These are phyloP conservation scores for Talaromyces stipitatus DNA, from an alignment of 495 filamentous ascomycete species.

Conservation along the genomic window DNA sequence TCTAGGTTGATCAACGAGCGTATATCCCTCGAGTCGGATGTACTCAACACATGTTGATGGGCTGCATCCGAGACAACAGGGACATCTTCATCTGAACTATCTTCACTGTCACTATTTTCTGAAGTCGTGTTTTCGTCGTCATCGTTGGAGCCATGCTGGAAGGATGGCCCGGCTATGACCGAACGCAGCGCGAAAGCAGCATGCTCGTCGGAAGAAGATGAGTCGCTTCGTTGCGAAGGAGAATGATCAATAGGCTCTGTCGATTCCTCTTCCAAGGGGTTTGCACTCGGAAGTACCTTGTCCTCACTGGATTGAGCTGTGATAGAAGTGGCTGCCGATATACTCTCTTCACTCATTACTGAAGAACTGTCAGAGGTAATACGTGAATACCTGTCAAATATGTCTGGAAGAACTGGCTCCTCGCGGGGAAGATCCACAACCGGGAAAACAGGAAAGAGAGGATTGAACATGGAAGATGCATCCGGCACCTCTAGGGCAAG, in stretches of 20 bases:
- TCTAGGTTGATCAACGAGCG: not conserved
- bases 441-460: constrained; percentile 20
- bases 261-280: not conserved
- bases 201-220: not conserved
- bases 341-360: not conserved
- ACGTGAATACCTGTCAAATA: constrained; percentile 22
- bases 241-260: not conserved
- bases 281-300: not conserved
- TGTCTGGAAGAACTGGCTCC: constrained; percentile 18
- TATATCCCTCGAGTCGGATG: not conserved
- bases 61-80: not conserved
- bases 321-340: not conserved
- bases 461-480: constrained; percentile 21
- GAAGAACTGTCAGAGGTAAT: constrained; percentile 6
- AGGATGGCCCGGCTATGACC: not conserved
- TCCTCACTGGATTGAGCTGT: not conserved
- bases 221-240: not conserved
- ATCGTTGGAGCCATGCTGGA: not conserved
- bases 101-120: not conserved
- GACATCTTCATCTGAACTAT: not conserved
- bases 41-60: not conserved
- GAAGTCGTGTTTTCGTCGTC: not conserved
- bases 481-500: constrained; percentile 16
- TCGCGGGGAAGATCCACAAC: constrained; percentile 13
- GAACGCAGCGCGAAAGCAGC: not conserved